Evolutionary conservation across 2,329 filamentous ascomycete species (phyloP).

Genomic region (Knufia fluminis): DNA sequence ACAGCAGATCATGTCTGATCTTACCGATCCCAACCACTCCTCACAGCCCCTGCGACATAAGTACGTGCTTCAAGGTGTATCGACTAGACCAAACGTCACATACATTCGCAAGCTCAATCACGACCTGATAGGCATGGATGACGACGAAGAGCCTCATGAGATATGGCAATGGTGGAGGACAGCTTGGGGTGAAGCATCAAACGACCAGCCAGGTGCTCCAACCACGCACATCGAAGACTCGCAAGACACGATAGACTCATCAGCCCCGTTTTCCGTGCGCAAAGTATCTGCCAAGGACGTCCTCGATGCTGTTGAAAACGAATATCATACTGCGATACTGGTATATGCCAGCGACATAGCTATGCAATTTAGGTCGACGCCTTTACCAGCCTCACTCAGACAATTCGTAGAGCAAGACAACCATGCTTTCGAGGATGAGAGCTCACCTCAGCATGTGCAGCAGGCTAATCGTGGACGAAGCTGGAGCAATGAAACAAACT

Average conservation of each 20-base stretch:
- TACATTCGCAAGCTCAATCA: constrained; percentile 43
- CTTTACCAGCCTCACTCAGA: constrained; percentile 24
- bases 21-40: constrained; percentile 37
- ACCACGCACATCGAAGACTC: not conserved
- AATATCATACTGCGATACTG: constrained; percentile 45
- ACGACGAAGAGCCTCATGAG: constrained; percentile 24
- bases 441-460: constrained; percentile 9
- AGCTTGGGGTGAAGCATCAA: constrained; percentile 12
- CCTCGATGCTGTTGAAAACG: constrained; percentile 43
- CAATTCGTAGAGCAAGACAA: constrained; percentile 45
- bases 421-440: constrained; percentile 27
- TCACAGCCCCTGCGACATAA: constrained; percentile 33
- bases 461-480: constrained; percentile 7
- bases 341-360: constrained; percentile 50
- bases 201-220: not conserved
- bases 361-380: constrained; percentile 27
- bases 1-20: constrained; percentile 35
- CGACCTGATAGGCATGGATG: constrained; percentile 26
- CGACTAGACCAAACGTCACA: constrained; percentile 48
- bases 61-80: constrained; percentile 51
- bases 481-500: constrained; percentile 10
- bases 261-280: constrained; percentile 29
- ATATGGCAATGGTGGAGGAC: constrained; percentile 49
- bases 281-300: constrained; percentile 46
- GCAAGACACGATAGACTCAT: constrained; percentile 13